Conservation (phyloP, 805 yeast genomes). For the Deakozyma indianensis region DNA sequence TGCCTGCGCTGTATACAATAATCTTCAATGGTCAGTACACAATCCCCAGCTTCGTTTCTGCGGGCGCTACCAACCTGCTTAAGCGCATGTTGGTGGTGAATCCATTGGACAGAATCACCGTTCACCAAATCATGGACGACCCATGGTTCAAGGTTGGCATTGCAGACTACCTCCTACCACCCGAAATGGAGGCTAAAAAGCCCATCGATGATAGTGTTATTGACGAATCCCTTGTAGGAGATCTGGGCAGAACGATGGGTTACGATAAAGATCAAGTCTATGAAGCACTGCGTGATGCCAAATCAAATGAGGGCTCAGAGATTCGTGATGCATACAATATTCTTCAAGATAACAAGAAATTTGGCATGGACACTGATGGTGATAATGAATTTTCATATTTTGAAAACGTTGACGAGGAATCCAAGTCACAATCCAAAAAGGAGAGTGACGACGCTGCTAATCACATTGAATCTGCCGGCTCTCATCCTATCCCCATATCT, state of each 20-base stretch:
- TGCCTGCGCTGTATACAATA: conserved; percentile 85
- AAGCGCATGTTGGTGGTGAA: conserved; percentile 89
- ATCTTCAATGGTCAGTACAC: conserved; percentile 88
- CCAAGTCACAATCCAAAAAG: background rate
- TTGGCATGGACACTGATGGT: conserved; percentile 5
- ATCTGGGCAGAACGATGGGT: conserved; percentile 74
- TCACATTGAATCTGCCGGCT: background rate
- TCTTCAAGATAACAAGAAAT: conserved; percentile 53
- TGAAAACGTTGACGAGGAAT: background rate
- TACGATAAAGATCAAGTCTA: conserved; percentile 72
- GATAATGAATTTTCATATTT: background rate
- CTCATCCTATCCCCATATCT: conserved; percentile 2
- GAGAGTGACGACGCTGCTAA: conserved; percentile 1
- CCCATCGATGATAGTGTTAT: conserved; percentile 17
- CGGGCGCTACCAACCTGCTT: conserved; percentile 71
- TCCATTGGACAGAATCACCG: conserved; percentile 85
- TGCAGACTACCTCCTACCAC: conserved; percentile 64
- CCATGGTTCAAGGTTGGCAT: conserved; percentile 81
- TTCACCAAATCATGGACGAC: conserved; percentile 83
- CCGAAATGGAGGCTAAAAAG: conserved; percentile 19
- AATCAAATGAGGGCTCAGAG: conserved; percentile 33
- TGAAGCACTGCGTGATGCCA: conserved; percentile 35
- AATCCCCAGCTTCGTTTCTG: conserved; percentile 70
- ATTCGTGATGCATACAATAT: conserved; percentile 73
- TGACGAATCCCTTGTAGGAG: conserved; percentile 63